Evolutionary conservation across 1,284 basidiomycete genomes (phyloP), one percentile per base, ranked within the genome.

Genomic region (Retiboletus flavoniger): DNA sequence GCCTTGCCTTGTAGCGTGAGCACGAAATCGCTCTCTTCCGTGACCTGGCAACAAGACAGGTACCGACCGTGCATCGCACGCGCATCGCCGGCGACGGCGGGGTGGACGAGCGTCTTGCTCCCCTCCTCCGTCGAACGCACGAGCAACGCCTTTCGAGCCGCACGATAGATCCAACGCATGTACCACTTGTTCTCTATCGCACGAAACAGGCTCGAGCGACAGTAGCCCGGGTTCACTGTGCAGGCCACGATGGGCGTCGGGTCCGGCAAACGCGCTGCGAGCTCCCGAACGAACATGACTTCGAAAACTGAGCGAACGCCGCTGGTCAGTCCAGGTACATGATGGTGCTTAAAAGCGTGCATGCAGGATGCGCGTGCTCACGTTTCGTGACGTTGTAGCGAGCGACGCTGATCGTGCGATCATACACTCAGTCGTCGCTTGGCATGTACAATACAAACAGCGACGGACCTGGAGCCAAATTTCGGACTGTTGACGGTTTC

Each of bases 361-460:
- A 28, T 11, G 34, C 35, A 54, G 14, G n/a, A 3, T 4, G 4
- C 3, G 7, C n/a, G 24, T 50, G 51, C 66, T 46, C 52, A 73
- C 72, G 54, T 61, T 74, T 74, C 3, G 72, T 60, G 26, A 69
- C 45, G 19, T 55, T 58, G 52, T 74, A 75, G 1, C 71, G 68
- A 26, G 16, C 21, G 11, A 34, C 7, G 8, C 60, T 57, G 11
- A 11, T 32, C 21, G 4, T 6, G 13, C 14, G 3, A 26, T 16
- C 9, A 34, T n/a, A 26, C 8, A 9, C 9, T 26, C 7, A 7
- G 17, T 47, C 21, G 28, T 32, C 13, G 10, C 9, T 17, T 6
- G 19, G 16, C 21, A 28, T 9, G 21, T 9, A 44, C 6, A 7
- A 10, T 7, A 16, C 31, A 32, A 31, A 24, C n/a, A 16, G 29